Conservation (phyloP, 2,329 filamentous ascomycete species). For the Alternaria gaisen region DNA sequence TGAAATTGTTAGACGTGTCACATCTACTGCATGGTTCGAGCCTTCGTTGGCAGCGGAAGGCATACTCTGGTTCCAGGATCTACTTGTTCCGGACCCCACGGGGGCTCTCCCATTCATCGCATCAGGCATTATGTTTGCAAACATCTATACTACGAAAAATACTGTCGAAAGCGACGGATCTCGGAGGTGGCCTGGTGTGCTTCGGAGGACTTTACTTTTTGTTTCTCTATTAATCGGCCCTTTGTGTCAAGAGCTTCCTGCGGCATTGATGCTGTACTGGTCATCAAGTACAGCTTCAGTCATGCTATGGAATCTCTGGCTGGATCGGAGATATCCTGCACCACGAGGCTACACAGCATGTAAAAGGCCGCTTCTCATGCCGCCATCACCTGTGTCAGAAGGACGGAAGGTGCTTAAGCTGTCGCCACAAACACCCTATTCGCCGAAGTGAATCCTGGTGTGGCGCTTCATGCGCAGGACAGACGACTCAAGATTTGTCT, state of each 20-base stretch:
- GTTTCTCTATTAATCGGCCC: conserved; percentile 46
- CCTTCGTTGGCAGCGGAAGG: conserved; percentile 64
- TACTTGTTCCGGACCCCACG: conserved; percentile 63
- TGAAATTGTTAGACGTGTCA: conserved; percentile 11
- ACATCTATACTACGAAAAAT: conserved; percentile 50
- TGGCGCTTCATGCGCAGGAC: not conserved
- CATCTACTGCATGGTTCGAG: conserved; percentile 51
- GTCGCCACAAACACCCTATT: not conserved
- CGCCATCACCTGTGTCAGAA: conserved; percentile 16
- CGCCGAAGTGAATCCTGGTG: not conserved
- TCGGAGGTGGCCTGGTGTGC: conserved; percentile 21
- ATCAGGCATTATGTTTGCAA: conserved; percentile 59
- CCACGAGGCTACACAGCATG: conserved; percentile 36
- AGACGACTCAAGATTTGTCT: not conserved
- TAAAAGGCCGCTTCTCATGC: conserved; percentile 39
- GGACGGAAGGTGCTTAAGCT: conserved; percentile 12
- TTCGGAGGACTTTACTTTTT: conserved; percentile 39
- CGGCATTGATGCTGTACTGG: conserved; percentile 56
- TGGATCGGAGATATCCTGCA: conserved; percentile 43
- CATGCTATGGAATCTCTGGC: conserved; percentile 45
- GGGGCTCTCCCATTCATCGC: conserved; percentile 60
- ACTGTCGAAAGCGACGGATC: conserved; percentile 20
- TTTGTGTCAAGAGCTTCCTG: conserved; percentile 48
- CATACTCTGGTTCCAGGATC: conserved; percentile 68
- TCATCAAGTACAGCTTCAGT: conserved; percentile 46